Conservation (phyloP, 805 yeast genomes). For the Kazachstania viticola region DNA sequence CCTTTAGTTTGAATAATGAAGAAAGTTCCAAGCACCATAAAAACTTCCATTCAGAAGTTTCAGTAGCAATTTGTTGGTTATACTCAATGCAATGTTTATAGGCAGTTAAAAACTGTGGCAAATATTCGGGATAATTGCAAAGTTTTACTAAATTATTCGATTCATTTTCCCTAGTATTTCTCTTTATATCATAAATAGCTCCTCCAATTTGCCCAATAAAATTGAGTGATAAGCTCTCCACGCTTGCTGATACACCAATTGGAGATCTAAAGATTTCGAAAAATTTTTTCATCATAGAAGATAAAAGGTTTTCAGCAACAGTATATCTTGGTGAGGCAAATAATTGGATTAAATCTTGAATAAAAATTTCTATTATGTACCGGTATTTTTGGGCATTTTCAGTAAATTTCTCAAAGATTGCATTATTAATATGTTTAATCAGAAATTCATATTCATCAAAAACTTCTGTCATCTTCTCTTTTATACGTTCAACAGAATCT, state of each 20-base stretch:
- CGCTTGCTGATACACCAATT: slow-evolving; percentile 28
- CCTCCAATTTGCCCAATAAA: slow-evolving; percentile 51
- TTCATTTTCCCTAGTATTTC: slow-evolving; percentile 8
- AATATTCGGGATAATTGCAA: slow-evolving; percentile 15
- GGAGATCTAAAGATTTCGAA: slow-evolving; percentile 29
- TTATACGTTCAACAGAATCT: slow-evolving; percentile 1
- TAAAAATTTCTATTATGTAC: slow-evolving; percentile 37
- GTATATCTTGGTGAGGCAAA: slow-evolving; percentile 52
- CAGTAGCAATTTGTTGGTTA: background rate
- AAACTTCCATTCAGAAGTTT: slow-evolving; percentile 5
- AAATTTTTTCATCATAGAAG: slow-evolving; percentile 34
- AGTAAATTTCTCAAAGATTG: slow-evolving; percentile 13
- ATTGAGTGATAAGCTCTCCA: slow-evolving; percentile 47
- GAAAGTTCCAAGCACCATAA: slow-evolving; percentile 13
- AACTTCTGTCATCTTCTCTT: slow-evolving; percentile 1
- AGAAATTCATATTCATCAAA: slow-evolving; percentile 3
- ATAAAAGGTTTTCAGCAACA: slow-evolving; percentile 40
- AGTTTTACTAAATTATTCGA: slow-evolving; percentile 13
- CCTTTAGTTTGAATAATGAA: slow-evolving; percentile 7
- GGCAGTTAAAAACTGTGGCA: slow-evolving; percentile 9
- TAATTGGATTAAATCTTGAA: slow-evolving; percentile 45
- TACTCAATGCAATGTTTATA: slow-evolving; percentile 9
- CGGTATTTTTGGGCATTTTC: slow-evolving; percentile 24
- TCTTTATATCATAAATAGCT: slow-evolving; percentile 28
- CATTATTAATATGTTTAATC: slow-evolving; percentile 18